A percentile compares a stretch with the other conserved stretches of the same genome.
These are phyloP conservation scores for Clarireedia homoeocarpa DNA, from an alignment of 2,329 filamentous ascomycete genomes.

Conservation along the genomic window DNA sequence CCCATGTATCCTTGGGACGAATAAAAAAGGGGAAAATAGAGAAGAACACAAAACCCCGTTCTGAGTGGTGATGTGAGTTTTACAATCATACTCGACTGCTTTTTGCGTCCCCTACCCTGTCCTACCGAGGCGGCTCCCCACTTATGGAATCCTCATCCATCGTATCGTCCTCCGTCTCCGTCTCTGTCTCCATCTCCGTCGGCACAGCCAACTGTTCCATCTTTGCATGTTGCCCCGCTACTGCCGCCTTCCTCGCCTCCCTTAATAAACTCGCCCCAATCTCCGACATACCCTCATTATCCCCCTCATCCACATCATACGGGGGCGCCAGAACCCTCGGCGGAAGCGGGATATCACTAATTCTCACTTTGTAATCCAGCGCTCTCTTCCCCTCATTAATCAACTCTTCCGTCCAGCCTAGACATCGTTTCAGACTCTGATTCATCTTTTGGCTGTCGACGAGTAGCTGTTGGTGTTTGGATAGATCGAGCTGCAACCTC, in stretches of 20 bases:
- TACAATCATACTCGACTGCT: too few species aligned
- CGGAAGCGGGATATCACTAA: conserved; percentile 70
- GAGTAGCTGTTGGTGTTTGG: conserved; percentile 81
- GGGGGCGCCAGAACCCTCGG: conserved; percentile 62
- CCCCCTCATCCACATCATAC: conserved; percentile 50
- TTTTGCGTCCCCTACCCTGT: too few species aligned
- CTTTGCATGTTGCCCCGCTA: conserved; percentile 4
- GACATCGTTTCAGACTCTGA: conserved; percentile 81
- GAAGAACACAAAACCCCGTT: too few species aligned
- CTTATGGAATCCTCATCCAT: too few species aligned
- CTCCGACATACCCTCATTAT: conserved; percentile 26
- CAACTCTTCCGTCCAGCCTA: conserved; percentile 82
- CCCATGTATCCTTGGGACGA: too few species aligned
- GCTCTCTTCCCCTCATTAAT: conserved; percentile 86
- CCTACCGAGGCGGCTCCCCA: too few species aligned
- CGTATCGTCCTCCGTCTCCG: not conserved
- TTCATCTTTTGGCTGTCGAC: conserved; percentile 93
- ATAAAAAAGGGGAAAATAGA: too few species aligned
- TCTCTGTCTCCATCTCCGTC: not conserved
- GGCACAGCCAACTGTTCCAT: not conserved
- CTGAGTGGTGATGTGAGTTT: too few species aligned
- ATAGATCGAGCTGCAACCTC: conserved; percentile 74
- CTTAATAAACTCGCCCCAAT: conserved; percentile 22
- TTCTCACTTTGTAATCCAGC: conserved; percentile 70
- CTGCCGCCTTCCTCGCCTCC: conserved; percentile 23